Conservation (phyloP, 257 asterid species). For the Mitragyna speciosa region DNA sequence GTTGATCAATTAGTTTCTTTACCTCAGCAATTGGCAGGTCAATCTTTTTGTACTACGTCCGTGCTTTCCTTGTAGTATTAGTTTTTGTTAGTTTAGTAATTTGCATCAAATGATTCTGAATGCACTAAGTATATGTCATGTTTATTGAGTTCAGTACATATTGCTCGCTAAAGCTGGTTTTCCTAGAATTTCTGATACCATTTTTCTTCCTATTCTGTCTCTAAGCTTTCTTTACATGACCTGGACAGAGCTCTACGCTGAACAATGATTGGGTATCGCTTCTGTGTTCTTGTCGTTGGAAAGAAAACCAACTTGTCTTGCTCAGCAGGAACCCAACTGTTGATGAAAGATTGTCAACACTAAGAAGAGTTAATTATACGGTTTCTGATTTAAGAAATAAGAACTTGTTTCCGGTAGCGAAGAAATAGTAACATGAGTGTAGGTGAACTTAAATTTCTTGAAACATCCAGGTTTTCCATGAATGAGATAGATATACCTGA, state of each 20-base stretch:
- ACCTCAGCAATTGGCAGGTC: background rate
- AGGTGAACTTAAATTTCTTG: background rate
- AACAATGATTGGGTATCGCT: constrained; percentile 71
- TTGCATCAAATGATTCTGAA: background rate
- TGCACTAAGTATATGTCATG: constrained; percentile 14
- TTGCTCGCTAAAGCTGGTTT: constrained; percentile 14
- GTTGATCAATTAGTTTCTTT: background rate
- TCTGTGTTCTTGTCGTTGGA: constrained; percentile 83
- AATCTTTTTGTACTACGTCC: background rate
- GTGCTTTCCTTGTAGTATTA: background rate
- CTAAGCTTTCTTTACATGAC: constrained; percentile 28
- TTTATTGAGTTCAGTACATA: constrained; percentile 17
- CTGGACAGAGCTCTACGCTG: constrained; percentile 35
- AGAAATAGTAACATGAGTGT: background rate
- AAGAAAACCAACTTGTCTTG: constrained; percentile 83
- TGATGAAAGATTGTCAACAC: constrained; percentile 6
- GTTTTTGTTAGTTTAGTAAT: background rate
- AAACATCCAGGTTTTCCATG: background rate
- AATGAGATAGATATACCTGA: constrained; percentile 43
- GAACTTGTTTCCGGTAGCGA: background rate
- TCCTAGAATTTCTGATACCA: constrained; percentile 14
- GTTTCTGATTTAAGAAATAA: too few species aligned
- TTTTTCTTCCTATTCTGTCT: constrained; percentile 8
- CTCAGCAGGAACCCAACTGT: constrained; percentile 86
- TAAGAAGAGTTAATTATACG: background rate